Percentiles rank a stretch among this genome's conserved stretches.
These are phyloP conservation scores for Acer saccharum DNA, from an alignment of 345 rosid species.

Conservation along the genomic window DNA sequence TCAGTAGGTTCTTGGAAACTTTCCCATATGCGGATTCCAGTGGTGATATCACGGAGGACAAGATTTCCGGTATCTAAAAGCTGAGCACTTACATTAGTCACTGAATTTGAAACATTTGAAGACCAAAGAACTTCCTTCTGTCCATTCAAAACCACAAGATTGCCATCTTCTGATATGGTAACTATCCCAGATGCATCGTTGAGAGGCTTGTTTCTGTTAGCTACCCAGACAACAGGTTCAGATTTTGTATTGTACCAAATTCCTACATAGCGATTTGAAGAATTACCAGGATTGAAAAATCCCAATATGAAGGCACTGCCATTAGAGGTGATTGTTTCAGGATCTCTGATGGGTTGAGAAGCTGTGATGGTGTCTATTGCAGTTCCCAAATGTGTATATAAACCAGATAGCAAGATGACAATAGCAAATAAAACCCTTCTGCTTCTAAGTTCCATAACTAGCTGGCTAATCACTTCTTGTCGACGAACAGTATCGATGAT, in stretches of 20 bases:
- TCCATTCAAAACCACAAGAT: slow-evolving; percentile 48
- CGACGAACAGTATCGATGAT: neutral
- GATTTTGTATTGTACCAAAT: slow-evolving; percentile 49
- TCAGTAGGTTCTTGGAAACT: slow-evolving; percentile 51
- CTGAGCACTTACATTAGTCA: slow-evolving; percentile 34
- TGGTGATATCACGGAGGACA: slow-evolving; percentile 29
- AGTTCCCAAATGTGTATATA: slow-evolving; percentile 15
- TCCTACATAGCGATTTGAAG: slow-evolving; percentile 48
- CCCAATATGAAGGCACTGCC: slow-evolving; percentile 46
- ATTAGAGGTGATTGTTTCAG: slow-evolving; percentile 37
- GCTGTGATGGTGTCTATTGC: slow-evolving; percentile 35
- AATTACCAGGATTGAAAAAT: slow-evolving; percentile 54
- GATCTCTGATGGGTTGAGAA: slow-evolving; percentile 36
- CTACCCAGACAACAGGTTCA: slow-evolving; percentile 49
- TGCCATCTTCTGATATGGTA: slow-evolving; percentile 46
- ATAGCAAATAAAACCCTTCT: neutral
- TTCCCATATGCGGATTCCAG: slow-evolving; percentile 46
- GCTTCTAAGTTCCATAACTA: slow-evolving; percentile 5
- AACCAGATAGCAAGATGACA: slow-evolving; percentile 24
- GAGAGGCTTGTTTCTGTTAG: slow-evolving; percentile 47
- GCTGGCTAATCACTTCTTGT: neutral
- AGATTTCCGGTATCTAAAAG: slow-evolving; percentile 57
- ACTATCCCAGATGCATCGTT: slow-evolving; percentile 47
- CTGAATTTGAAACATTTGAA: slow-evolving; percentile 35
- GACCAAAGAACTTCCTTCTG: slow-evolving; percentile 50